Base-by-base conservation (phyloP, 352 stramenopile species). In the Pythium brassicae region DNA sequence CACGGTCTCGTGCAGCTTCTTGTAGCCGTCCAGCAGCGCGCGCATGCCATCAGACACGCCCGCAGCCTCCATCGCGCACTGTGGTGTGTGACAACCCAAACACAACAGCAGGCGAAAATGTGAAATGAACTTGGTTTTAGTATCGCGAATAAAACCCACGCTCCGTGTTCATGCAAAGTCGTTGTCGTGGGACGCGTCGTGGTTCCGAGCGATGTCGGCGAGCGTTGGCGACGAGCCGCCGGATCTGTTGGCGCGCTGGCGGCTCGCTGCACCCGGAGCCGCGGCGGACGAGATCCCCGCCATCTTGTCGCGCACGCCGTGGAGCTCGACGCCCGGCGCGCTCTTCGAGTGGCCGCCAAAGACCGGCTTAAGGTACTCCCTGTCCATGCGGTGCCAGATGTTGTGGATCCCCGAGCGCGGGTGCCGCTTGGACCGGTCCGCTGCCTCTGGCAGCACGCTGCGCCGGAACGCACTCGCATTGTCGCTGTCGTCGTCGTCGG, bases 361-460 rank as follows among this genome's bases (percentile, higher is more conserved):
- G 14, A 86, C 32, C 3, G 81, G 81, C 68, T 89, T 91, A 27
- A 91, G 61, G 48, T 88, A 88, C 59, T 76, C 78, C 44, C 86
- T 81, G 57, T 91, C 81, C 32, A 91, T 39, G 4, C 62, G 65
- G 43, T 86, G 72, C 81, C 81, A 91, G 2, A 83, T 47, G 10
- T 70, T 66, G 50, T 87, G 76, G 32, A 92, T 86, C 39, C 79
- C 78, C 5, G 63, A 63, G 17, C 57, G 73, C 26, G 66, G 69
- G 7, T 64, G 65, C 37, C 62, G 74, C 23, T 66, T 73, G 4
- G 50, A 58, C 3, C 61, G 65, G 27, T 72, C 69, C 40, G 76
- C 67, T 40, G 76, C 76, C 11, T 66, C 66, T 20, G 50, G 50
- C 9, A 53, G n/a, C 14, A 54, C 57, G 35, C 19, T 58, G 43